Evolutionary conservation across 371 early-diverging fungal species (phyloP).

Genomic region (Actinomortierella ambigua): DNA sequence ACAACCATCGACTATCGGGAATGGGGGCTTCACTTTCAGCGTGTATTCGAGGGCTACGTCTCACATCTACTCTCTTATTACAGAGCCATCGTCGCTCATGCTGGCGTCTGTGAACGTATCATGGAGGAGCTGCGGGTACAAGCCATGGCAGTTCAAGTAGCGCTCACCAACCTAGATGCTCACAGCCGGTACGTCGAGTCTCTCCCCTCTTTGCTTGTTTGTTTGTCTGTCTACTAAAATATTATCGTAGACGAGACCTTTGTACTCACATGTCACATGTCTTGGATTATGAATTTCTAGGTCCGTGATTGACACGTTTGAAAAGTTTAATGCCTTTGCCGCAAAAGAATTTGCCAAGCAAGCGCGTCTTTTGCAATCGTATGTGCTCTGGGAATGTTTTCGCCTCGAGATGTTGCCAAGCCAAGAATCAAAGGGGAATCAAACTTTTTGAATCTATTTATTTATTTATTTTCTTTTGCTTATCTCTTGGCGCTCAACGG

Average conservation of each 20-base stretch:
- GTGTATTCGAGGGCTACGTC: conserved; percentile 28
- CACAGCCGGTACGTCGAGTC: conserved; percentile 44
- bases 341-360: conserved; percentile 47
- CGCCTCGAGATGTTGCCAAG: no score
- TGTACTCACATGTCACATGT: not conserved
- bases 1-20: conserved; percentile 22
- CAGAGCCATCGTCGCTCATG: conserved; percentile 49
- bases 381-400: no score
- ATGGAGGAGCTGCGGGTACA: conserved; percentile 60
- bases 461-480: not conserved
- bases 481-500: no score
- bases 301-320: conserved; percentile 46
- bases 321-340: conserved; percentile 43
- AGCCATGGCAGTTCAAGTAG: conserved; percentile 62
- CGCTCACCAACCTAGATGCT: conserved; percentile 60
- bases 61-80: conserved; percentile 32
- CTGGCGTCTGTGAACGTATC: conserved; percentile 49
- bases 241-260: not conserved
- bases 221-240: not conserved
- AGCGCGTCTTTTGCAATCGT: conserved; percentile 41
- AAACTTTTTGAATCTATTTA: not conserved
- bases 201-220: not conserved
- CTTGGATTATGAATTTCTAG: conserved; percentile 19
- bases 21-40: conserved; percentile 30
- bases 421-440: no score